A percentile compares a stretch with the other conserved stretches of the same genome.
Evolutionary conservation across 148 eudicot species (phyloP).

Genomic region (Selenicereus undatus): DNA sequence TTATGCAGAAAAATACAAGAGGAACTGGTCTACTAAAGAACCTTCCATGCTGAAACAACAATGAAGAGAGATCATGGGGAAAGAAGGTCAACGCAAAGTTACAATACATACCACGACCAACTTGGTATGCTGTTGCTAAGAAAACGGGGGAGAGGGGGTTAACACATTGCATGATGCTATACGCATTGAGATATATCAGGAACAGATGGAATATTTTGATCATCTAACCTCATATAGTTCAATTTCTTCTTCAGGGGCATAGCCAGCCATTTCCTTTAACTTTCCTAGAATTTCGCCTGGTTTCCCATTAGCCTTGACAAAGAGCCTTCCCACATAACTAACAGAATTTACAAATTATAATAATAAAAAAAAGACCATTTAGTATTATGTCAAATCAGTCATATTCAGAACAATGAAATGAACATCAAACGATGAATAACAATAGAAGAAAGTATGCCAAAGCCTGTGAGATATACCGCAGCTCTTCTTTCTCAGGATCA

Average conservation of each 20-base stretch:
- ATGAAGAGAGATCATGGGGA: neutral
- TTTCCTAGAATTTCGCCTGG: conserved; percentile 52
- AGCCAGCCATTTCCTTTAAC: conserved; percentile 62
- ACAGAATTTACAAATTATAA: neutral
- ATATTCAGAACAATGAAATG: neutral
- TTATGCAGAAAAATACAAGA: neutral
- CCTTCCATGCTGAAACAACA: neutral
- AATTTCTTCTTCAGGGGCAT: conserved; percentile 58
- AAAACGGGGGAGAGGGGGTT: neutral
- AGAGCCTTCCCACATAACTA: conserved; percentile 67
- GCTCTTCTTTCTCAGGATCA: conserved; percentile 77
- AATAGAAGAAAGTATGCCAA: conserved; percentile 4
- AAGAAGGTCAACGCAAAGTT: neutral
- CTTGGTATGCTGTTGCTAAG: neutral
- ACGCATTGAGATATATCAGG: neutral
- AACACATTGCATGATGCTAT: neutral
- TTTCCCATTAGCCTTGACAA: conserved; percentile 60
- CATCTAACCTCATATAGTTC: conserved; percentile 59
- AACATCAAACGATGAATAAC: conserved; percentile 1
- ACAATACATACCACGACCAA: neutral
- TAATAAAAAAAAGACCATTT: neutral
- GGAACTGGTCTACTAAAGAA: neutral
- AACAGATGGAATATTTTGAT: neutral
- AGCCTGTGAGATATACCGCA: conserved; percentile 41
- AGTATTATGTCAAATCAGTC: neutral